These are phyloP conservation scores for Emergomyces pasteurianus DNA, from an alignment of 2,329 filamentous ascomycete genomes.

Conservation along the genomic window DNA sequence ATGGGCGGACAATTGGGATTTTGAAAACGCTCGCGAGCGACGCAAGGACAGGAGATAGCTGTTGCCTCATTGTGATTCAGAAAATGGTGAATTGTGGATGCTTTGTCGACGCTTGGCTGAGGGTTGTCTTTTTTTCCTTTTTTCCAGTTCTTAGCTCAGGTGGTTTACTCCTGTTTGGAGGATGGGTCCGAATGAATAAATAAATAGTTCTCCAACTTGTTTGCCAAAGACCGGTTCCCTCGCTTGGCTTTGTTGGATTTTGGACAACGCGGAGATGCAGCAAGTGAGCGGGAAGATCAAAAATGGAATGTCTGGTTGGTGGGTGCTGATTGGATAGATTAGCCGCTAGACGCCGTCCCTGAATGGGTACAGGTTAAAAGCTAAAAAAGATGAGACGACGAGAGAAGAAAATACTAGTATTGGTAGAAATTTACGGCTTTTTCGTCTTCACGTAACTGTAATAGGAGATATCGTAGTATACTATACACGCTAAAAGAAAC, in stretches of 20 bases:
- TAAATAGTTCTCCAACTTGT: background rate
- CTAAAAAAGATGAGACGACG: background rate
- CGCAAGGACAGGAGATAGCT: conserved; percentile 29
- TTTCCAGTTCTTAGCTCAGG: background rate
- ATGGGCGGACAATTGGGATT: conserved; percentile 26
- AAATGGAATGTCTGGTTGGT: background rate
- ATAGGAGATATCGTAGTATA: background rate
- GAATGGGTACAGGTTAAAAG: background rate
- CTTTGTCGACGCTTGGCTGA: too few species aligned
- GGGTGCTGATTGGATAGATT: background rate
- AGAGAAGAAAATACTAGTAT: background rate
- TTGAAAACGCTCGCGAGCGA: conserved; percentile 35
- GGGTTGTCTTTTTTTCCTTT: too few species aligned
- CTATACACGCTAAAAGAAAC: background rate
- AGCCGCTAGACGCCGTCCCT: background rate
- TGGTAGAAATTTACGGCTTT: background rate
- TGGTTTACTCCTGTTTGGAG: background rate
- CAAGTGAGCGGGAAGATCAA: too few species aligned
- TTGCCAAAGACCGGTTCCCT: background rate
- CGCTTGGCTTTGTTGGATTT: background rate
- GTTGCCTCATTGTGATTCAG: conserved; percentile 8
- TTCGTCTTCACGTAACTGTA: background rate
- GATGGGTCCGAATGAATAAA: too few species aligned
- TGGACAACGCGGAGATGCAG: too few species aligned
- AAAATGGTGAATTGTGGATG: too few species aligned